Percentiles rank a stretch among this genome's conserved stretches.
Evolutionary conservation across 2,329 filamentous ascomycete genomes (phyloP).

Genomic region (Tolypocladium endophyticum): DNA sequence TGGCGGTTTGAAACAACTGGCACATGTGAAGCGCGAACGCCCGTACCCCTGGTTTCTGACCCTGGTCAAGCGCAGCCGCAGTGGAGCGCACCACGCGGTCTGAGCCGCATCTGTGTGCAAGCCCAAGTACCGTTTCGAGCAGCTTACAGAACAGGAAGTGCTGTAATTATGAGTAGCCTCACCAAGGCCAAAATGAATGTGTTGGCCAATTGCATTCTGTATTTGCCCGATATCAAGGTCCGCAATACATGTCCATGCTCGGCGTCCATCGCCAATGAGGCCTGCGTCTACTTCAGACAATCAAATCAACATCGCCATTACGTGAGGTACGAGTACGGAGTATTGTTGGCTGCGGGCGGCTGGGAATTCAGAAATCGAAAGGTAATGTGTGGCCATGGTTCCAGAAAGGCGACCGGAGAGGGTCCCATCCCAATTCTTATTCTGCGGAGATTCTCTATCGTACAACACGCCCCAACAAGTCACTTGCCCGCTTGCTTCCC

Average conservation of each 20-base stretch:
- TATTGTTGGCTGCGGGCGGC: not conserved
- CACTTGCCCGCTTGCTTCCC: not conserved
- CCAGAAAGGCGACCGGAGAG: not conserved
- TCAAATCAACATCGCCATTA: not conserved
- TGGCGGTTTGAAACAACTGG: not conserved
- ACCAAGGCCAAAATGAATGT: not conserved
- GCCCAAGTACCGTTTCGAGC: not conserved
- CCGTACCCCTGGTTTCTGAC: constrained; percentile 1
- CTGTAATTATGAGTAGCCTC: not conserved
- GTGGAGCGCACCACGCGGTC: not conserved
- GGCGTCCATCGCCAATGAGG: not conserved
- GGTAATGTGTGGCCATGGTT: not conserved
- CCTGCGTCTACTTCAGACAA: not conserved
- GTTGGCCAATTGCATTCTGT: not conserved
- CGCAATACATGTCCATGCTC: not conserved
- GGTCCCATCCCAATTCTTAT: not conserved
- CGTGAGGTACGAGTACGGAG: no score
- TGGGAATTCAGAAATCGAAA: not conserved
- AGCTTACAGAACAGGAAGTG: not conserved
- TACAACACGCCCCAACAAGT: not conserved
- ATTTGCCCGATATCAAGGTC: not conserved
- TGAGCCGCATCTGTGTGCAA: not conserved
- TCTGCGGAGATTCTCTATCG: not conserved
- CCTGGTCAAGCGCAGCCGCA: not conserved
- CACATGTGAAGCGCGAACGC: not conserved